These are phyloP conservation scores for Alternaria panax DNA, from an alignment of 2,329 filamentous ascomycete genomes.

Conservation along the genomic window DNA sequence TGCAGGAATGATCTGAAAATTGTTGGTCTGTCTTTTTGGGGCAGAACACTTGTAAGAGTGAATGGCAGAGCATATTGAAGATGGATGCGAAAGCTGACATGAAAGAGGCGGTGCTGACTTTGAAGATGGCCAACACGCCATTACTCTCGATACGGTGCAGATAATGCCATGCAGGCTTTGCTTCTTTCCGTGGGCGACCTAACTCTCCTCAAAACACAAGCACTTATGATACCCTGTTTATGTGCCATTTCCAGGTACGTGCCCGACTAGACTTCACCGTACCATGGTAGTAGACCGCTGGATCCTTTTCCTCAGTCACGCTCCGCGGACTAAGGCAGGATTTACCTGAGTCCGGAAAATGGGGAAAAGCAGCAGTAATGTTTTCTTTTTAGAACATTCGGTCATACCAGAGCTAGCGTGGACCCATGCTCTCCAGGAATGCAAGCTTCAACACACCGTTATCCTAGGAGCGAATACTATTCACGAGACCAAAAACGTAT, in stretches of 20 bases:
- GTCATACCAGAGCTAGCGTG: not conserved
- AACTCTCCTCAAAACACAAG: not conserved
- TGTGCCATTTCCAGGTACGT: not conserved
- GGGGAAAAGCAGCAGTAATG: not conserved
- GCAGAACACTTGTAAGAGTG: not conserved
- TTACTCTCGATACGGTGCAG: not conserved
- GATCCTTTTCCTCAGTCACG: not conserved
- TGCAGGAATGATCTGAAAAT: conserved; percentile 1
- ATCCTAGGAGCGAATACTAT: not conserved
- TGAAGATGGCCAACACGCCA: not conserved
- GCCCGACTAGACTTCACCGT: conserved; percentile 1
- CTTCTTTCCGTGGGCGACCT: not conserved
- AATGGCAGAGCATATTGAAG: not conserved
- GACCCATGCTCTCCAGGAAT: not conserved
- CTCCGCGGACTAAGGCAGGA: not conserved
- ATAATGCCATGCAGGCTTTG: conserved; percentile 3
- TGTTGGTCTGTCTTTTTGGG: not conserved
- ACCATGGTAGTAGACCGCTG: not conserved
- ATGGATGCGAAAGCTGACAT: not conserved
- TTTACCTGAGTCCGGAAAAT: not conserved
- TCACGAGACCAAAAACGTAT: not conserved
- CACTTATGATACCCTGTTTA: not conserved
- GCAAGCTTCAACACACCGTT: not conserved
- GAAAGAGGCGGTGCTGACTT: not conserved
- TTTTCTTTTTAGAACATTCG: not conserved